Evolutionary conservation across 257 asterid genomes (phyloP).

Genomic region (Lycium ferocissimum): DNA sequence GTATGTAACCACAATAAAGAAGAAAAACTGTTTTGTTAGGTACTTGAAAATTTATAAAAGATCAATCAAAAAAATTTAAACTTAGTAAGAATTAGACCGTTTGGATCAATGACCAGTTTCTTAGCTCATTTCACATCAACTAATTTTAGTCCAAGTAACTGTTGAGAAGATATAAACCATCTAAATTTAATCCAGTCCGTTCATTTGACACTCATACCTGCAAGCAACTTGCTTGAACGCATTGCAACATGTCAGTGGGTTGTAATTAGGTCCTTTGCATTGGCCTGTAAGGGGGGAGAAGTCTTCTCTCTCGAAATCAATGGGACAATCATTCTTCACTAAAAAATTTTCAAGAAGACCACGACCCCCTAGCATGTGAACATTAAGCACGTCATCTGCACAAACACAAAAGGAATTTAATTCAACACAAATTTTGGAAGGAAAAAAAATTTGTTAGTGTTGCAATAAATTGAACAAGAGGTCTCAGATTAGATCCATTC

Average conservation of each 20-base stretch:
- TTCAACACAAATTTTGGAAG: neutral
- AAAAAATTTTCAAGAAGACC: neutral
- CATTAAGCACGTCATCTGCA: neutral
- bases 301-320: neutral
- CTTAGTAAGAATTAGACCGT: too few species aligned
- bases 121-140: too few species aligned
- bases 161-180: too few species aligned
- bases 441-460: neutral
- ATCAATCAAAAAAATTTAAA: too few species aligned
- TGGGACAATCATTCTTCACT: neutral
- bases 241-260: neutral
- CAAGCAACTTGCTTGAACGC: neutral
- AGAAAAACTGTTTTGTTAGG: too few species aligned
- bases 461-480: neutral
- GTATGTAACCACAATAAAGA: too few species aligned
- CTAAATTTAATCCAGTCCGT: too few species aligned
- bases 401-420: neutral
- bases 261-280: conserved; percentile 22
- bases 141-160: too few species aligned
- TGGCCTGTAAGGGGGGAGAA: neutral
- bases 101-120: too few species aligned
- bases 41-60: too few species aligned
- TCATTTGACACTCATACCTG: neutral
- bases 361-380: neutral
- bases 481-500: neutral